Base-by-base conservation (phyloP, 192 early-diverging fungal species). In the Allomyces macrogynus region DNA sequence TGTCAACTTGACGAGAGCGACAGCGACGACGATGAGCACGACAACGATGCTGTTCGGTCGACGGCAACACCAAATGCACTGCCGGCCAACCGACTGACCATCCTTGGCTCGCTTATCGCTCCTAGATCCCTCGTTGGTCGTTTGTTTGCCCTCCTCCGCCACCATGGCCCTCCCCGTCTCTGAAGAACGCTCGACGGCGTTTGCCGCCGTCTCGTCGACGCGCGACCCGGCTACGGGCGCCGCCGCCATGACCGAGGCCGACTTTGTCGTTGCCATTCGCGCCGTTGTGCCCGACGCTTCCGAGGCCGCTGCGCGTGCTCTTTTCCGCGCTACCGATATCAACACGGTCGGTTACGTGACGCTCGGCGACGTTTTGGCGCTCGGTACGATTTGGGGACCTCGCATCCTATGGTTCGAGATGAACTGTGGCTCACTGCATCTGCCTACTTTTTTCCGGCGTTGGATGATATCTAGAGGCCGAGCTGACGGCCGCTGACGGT, bases 251-350 rank as follows among this genome's bases (percentile, higher is more conserved):
- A 77, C 65, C 63, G 69, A 70, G 66, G 80, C 80, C 43, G 81
- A 85, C 69, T 85, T 85, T 66, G 67, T 79, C 24, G 68, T 67
- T 24, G 81, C 83, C 8, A 73, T 85, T 24, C 74, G 77, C 25
- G 79, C 75, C 32, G 76, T 69, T 12, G 79, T 78, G 67, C 78
- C 82, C 63, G 80, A 79, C 71, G 70, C 73, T 23, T 23, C 22
- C n/a, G n/a, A 42, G 43, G 18, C 24, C 25, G 23, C 18, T 57
- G 16, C 18, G 64, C 44, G 4, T 43, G 40, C 66, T n/a, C 73
- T 82, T 24, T 82, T 82, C 69, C 65, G 67, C 26, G 67, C 80
- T 5, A 78, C 81, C 43, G 81, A 79, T 67, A 65, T 67, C n/a
- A 64, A 68, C 10, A 61, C 25, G 20, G 66, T 66, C 25, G 78